Conservation (phyloP, 495 filamentous ascomycete genomes). For the Thozetella sp. region DNA sequence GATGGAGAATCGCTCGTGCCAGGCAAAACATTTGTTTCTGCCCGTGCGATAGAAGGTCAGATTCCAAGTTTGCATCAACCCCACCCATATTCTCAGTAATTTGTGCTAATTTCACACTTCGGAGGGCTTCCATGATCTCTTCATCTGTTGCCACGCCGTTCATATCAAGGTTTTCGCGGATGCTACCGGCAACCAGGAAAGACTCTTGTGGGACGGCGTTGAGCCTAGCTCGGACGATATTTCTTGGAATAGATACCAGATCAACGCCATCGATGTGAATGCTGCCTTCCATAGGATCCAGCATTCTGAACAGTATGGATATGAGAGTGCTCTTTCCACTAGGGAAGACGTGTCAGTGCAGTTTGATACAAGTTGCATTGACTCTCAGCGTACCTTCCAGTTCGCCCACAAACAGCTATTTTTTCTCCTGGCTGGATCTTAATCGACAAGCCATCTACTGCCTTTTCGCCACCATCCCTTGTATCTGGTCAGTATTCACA, state of each 20-base stretch:
- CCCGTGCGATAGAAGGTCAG: slow-evolving; percentile 32
- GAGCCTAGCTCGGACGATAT: slow-evolving; percentile 31
- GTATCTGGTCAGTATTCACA: neutral
- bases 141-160: slow-evolving; percentile 29
- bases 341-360: neutral
- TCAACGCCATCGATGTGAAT: slow-evolving; percentile 38
- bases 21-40: slow-evolving; percentile 66
- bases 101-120: slow-evolving; percentile 36
- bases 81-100: slow-evolving; percentile 38
- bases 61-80: slow-evolving; percentile 36
- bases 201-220: slow-evolving; percentile 47
- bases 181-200: slow-evolving; percentile 39
- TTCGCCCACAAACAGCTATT: slow-evolving; percentile 31
- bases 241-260: slow-evolving; percentile 26
- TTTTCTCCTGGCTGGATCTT: slow-evolving; percentile 37
- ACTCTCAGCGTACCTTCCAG: slow-evolving; percentile 16
- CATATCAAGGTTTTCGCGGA: slow-evolving; percentile 49
- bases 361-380: too few species aligned
- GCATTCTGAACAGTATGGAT: slow-evolving; percentile 34
- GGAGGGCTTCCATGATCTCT: slow-evolving; percentile 32
- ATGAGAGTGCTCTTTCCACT: slow-evolving; percentile 43
- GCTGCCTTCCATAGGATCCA: slow-evolving; percentile 24
- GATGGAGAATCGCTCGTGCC: slow-evolving; percentile 56
- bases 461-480: slow-evolving; percentile 9
- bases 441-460: slow-evolving; percentile 31